Evolutionary conservation across 2,329 filamentous ascomycete genomes (phyloP).

Genomic region (Lasiodiplodia sp.): DNA sequence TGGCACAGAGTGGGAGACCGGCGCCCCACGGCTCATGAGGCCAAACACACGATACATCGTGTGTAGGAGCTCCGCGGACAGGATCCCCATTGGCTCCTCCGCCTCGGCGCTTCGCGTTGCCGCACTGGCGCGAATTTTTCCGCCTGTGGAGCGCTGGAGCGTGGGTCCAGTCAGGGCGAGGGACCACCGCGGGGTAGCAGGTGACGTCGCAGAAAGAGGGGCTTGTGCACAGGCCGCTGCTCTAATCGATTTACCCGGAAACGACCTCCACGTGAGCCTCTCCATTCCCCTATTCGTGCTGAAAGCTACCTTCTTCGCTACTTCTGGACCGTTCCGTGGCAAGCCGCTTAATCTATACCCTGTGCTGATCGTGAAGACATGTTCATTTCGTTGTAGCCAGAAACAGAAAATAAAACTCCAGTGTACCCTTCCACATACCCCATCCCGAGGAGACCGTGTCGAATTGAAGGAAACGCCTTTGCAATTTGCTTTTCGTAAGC

Average conservation of each 20-base stretch:
- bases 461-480: constrained; percentile 7
- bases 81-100: constrained; percentile 6
- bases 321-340: neutral
- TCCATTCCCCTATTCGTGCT: neutral
- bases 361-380: constrained; percentile 25
- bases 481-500: constrained; percentile 18
- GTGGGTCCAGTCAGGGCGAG: constrained; percentile 16
- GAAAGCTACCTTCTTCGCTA: neutral
- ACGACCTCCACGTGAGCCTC: neutral
- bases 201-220: constrained; percentile 28
- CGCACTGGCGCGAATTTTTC: constrained; percentile 18
- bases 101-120: constrained; percentile 7
- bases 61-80: neutral
- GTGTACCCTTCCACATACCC: constrained; percentile 17
- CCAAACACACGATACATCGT: constrained; percentile 11
- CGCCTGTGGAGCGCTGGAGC: constrained; percentile 21
- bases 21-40: constrained; percentile 16
- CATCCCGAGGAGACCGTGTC: neutral
- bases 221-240: neutral
- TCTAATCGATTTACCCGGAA: neutral
- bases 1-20: constrained; percentile 10
- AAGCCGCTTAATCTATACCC: constrained; percentile 15
- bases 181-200: constrained; percentile 23
- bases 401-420: constrained; percentile 1
- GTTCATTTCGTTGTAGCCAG: constrained; percentile 13